Percentiles rank a stretch among this genome's conserved stretches.
Conservation (phyloP, 345 rosid species). For the Litchi chinensis region DNA sequence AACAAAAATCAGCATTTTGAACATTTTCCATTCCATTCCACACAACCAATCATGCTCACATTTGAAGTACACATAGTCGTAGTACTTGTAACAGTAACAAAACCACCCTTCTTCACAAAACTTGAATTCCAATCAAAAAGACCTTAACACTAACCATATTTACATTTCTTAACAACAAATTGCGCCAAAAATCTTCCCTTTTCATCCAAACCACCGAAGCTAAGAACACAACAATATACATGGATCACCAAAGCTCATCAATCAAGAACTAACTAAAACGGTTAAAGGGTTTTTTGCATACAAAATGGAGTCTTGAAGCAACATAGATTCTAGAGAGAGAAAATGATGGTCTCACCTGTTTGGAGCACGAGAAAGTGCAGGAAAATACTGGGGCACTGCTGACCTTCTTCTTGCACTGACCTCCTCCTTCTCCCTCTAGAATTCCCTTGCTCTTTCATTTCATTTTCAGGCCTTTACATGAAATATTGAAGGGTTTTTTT, state of each 20-base stretch:
- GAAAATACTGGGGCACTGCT: slow-evolving; percentile 12
- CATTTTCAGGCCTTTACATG: neutral
- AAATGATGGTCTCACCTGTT: slow-evolving; percentile 34
- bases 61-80: neutral
- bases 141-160: slow-evolving; percentile 4
- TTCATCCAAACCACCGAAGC: slow-evolving; percentile 8
- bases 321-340: slow-evolving; percentile 23
- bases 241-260: slow-evolving; percentile 21
- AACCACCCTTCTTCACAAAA: slow-evolving; percentile 16
- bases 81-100: neutral
- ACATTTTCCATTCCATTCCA: neutral
- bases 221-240: slow-evolving; percentile 8
- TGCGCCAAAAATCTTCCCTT: slow-evolving; percentile 11
- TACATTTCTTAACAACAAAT: neutral
- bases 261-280: neutral
- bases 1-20: slow-evolving; percentile 17
- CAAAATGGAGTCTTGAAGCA: slow-evolving; percentile 9
- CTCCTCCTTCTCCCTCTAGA: slow-evolving; percentile 14
- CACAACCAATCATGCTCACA: neutral
- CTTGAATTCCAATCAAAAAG: slow-evolving; percentile 7
- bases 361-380: slow-evolving; percentile 24
- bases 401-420: slow-evolving; percentile 9
- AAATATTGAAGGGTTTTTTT: neutral
- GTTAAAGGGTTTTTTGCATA: slow-evolving; percentile 8
- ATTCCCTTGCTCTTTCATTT: neutral